Evolutionary conservation across 2,329 filamentous ascomycete genomes (phyloP).

Genomic region (Rhynchosporium secalis): DNA sequence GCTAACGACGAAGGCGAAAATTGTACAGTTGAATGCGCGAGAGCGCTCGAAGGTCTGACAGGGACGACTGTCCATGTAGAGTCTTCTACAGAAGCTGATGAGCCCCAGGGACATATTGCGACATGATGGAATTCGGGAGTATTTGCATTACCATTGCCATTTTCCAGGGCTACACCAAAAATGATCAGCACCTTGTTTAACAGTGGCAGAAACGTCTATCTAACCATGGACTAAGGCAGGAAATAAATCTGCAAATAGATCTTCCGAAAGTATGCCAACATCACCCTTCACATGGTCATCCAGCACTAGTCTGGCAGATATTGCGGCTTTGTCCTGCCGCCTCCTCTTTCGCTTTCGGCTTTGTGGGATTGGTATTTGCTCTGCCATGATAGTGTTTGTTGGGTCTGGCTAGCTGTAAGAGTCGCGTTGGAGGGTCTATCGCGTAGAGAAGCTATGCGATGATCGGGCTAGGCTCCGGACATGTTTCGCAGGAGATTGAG

Average conservation of each 20-base stretch:
- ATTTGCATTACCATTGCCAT: constrained; percentile 31
- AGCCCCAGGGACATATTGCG: constrained; percentile 73
- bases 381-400: constrained; percentile 23
- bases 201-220: not conserved
- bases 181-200: constrained; percentile 15
- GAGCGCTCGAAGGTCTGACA: constrained; percentile 60
- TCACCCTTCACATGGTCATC: constrained; percentile 85
- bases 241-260: constrained; percentile 81
- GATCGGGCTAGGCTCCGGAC: constrained; percentile 20
- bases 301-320: constrained; percentile 78
- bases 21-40: constrained; percentile 76
- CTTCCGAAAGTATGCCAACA: constrained; percentile 81
- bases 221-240: constrained; percentile 56
- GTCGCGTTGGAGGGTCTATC: constrained; percentile 26
- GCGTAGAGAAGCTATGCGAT: constrained; percentile 21
- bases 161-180: constrained; percentile 27
- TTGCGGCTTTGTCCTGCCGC: constrained; percentile 69
- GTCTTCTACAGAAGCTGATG: constrained; percentile 56
- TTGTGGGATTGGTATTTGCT: constrained; percentile 28
- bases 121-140: constrained; percentile 57
- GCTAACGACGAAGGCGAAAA: constrained; percentile 71
- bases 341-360: constrained; percentile 50
- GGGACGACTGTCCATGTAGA: constrained; percentile 85
- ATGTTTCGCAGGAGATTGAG: not conserved
- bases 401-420: not conserved